A percentile compares a stretch with the other conserved stretches of the same genome.
Evolutionary conservation across 164 flowering plant species (phyloP).

Genomic region (Brasenia schreberi): DNA sequence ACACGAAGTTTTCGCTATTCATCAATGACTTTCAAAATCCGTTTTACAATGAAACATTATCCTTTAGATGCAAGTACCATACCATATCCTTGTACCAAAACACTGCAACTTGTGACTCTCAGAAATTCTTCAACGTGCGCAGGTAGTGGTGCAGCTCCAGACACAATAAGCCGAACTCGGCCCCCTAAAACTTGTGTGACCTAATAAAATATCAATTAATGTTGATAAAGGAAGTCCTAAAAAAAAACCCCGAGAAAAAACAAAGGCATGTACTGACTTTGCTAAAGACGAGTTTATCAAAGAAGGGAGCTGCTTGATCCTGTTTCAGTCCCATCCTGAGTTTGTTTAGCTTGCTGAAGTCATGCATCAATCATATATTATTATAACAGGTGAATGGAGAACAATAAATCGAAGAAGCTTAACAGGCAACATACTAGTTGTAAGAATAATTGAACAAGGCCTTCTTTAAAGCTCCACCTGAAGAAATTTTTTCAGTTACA

Average conservation of each 20-base stretch:
- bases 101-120: slow-evolving; percentile 54
- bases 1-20: too few relatives aligned
- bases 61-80: slow-evolving; percentile 6
- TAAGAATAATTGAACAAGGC: slow-evolving; percentile 68
- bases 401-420: background rate
- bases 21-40: too few relatives aligned
- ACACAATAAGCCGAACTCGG: slow-evolving; percentile 52
- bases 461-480: slow-evolving; percentile 60
- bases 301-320: slow-evolving; percentile 71
- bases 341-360: slow-evolving; percentile 65
- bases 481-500: slow-evolving; percentile 41
- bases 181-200: slow-evolving; percentile 74
- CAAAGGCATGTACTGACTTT: slow-evolving; percentile 32
- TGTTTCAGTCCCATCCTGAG: slow-evolving; percentile 66
- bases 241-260: background rate
- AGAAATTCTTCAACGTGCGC: slow-evolving; percentile 73
- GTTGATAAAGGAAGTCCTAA: background rate
- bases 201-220: slow-evolving; percentile 15
- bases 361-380: background rate
- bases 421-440: slow-evolving; percentile 48
- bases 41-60: background rate
- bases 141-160: slow-evolving; percentile 90
- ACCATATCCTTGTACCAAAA: slow-evolving; percentile 92
- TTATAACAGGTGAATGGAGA: background rate
- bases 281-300: slow-evolving; percentile 70